A percentile compares a stretch with the other conserved stretches of the same genome.
Evolutionary conservation across 2,329 filamentous ascomycete genomes (phyloP).

Genomic region (Fusarium domesticum): DNA sequence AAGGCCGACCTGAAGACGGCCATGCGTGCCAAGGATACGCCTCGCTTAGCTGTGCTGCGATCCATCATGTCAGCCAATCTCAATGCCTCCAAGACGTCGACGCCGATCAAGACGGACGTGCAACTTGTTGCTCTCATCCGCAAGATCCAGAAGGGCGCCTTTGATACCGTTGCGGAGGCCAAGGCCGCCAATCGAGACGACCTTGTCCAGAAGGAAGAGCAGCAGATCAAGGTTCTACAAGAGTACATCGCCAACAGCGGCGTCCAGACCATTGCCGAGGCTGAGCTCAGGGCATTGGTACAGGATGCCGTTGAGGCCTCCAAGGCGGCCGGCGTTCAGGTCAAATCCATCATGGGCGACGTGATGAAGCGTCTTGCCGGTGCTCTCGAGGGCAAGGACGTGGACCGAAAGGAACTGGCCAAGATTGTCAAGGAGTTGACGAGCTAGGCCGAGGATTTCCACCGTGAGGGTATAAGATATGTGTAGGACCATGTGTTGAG

Average conservation of each 20-base stretch:
- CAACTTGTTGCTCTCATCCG: constrained; percentile 66
- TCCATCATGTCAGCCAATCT: constrained; percentile 65
- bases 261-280: constrained; percentile 56
- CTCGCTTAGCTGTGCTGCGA: constrained; percentile 67
- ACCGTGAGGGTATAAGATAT: constrained; percentile 21
- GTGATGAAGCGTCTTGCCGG: constrained; percentile 61
- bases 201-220: constrained; percentile 66
- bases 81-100: constrained; percentile 70
- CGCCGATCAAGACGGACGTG: constrained; percentile 67
- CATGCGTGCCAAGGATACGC: constrained; percentile 62
- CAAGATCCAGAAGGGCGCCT: constrained; percentile 56
- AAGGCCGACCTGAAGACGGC: constrained; percentile 62
- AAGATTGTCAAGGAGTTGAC: constrained; percentile 56
- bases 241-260: constrained; percentile 61
- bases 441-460: constrained; percentile 6
- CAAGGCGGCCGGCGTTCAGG: constrained; percentile 42
- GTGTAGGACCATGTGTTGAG: constrained; percentile 20
- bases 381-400: constrained; percentile 58
- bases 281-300: constrained; percentile 56
- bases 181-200: constrained; percentile 61
- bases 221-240: constrained; percentile 62
- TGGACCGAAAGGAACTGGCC: constrained; percentile 60
- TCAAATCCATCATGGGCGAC: constrained; percentile 53
- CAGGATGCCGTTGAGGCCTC: constrained; percentile 49
- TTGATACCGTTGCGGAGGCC: constrained; percentile 63